These are phyloP conservation scores for Kuraishia capsulata DNA, from an alignment of 805 yeast genomes.

Conservation along the genomic window DNA sequence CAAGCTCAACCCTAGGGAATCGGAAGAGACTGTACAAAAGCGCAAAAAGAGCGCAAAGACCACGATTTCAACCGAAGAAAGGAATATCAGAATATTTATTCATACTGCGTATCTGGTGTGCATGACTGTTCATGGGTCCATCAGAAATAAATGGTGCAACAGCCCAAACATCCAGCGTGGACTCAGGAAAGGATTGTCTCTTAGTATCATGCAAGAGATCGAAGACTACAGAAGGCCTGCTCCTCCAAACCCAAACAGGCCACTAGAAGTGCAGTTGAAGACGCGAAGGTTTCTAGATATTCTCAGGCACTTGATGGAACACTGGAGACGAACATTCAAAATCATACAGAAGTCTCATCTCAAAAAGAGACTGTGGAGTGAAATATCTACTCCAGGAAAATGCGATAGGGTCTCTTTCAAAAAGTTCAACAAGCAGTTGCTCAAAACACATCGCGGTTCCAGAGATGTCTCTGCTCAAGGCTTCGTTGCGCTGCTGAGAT, in stretches of 20 bases:
- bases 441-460: slow-evolving; percentile 51
- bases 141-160: slow-evolving; percentile 71
- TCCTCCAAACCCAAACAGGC: slow-evolving; percentile 2
- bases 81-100: slow-evolving; percentile 35
- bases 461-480: slow-evolving; percentile 82
- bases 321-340: slow-evolving; percentile 50
- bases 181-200: slow-evolving; percentile 40
- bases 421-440: slow-evolving; percentile 29
- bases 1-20: too few relatives aligned
- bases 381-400: slow-evolving; percentile 20
- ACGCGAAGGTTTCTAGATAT: slow-evolving; percentile 72
- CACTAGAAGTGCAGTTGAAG: slow-evolving; percentile 25
- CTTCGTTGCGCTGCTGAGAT: slow-evolving; percentile 65
- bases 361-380: slow-evolving; percentile 39
- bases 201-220: slow-evolving; percentile 33
- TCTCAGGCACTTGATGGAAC: slow-evolving; percentile 51
- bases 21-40: slow-evolving; percentile 8
- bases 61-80: slow-evolving; percentile 45
- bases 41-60: slow-evolving; percentile 12
- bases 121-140: slow-evolving; percentile 57
- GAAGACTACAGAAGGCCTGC: slow-evolving; percentile 14
- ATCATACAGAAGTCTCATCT: slow-evolving; percentile 29
- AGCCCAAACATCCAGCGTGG: slow-evolving; percentile 28
- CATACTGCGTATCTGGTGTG: slow-evolving; percentile 53
- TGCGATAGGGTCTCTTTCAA: slow-evolving; percentile 22